Evolutionary conservation across 257 asterid genomes (phyloP).

Genomic region (Penstemon newberryi): DNA sequence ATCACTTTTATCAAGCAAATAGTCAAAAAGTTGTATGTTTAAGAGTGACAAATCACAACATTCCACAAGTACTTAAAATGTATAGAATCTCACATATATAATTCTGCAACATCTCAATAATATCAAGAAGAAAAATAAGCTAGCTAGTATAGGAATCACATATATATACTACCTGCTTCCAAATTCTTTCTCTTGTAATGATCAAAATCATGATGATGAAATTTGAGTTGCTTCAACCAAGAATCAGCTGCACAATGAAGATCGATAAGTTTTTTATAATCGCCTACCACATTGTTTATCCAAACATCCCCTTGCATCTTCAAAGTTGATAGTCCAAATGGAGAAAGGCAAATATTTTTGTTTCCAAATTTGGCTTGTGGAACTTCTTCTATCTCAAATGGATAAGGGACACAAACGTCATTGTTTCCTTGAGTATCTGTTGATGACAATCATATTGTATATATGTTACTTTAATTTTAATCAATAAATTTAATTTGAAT

Average conservation of each 20-base stretch:
- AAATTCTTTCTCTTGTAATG: not conserved
- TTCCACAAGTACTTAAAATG: too few species aligned
- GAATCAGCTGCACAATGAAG: slow-evolving; percentile 23
- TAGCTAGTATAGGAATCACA: not conserved
- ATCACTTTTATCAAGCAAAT: too few species aligned
- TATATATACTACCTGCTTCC: not conserved
- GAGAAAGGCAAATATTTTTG: slow-evolving; percentile 4
- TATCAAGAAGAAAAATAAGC: too few species aligned
- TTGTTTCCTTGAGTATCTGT: slow-evolving; percentile 2
- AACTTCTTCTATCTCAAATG: not conserved
- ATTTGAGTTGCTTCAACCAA: slow-evolving; percentile 19
- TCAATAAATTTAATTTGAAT: too few species aligned
- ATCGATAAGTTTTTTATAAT: slow-evolving; percentile 13
- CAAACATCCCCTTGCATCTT: slow-evolving; percentile 19
- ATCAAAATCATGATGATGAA: slow-evolving; percentile 19
- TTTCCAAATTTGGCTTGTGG: not conserved
- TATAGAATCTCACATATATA: too few species aligned
- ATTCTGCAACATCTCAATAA: too few species aligned
- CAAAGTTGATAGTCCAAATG: slow-evolving; percentile 18
- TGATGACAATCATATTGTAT: too few species aligned
- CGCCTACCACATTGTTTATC: not conserved
- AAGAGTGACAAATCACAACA: too few species aligned
- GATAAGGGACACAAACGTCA: too few species aligned
- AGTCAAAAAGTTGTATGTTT: too few species aligned
- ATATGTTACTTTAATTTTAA: too few species aligned